phyloP scores from a whole-genome alignment of 2,329 filamentous ascomycete genomes.

The Dryadomyces quercivorus region DNA sequence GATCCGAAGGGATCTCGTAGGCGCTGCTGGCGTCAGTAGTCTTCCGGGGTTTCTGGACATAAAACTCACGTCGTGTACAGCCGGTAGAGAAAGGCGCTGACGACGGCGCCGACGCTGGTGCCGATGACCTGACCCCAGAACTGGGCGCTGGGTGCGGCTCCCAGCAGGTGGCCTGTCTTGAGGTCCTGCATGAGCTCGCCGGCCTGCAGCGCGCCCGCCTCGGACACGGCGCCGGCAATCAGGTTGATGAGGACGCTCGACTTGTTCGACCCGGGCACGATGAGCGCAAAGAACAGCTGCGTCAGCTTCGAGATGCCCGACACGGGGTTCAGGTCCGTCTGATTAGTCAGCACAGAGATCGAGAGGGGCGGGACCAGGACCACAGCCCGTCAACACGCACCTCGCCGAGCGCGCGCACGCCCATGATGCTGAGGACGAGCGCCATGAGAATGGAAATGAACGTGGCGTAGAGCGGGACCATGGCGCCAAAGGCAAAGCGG shows the following conservation, averaged over 20 bases:
- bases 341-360: background rate
- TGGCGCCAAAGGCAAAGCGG: slow-evolving; percentile 63
- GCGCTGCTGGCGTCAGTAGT: slow-evolving; percentile 43
- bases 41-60: no score
- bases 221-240: slow-evolving; percentile 69
- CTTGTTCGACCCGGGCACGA: slow-evolving; percentile 67
- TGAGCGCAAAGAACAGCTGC: slow-evolving; percentile 85
- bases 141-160: slow-evolving; percentile 84
- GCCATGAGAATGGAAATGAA: slow-evolving; percentile 74
- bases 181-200: slow-evolving; percentile 96
- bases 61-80: slow-evolving; percentile 56
- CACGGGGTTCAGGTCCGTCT: slow-evolving; percentile 87
- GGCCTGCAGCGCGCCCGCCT: slow-evolving; percentile 68
- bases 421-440: slow-evolving; percentile 64
- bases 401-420: slow-evolving; percentile 56
- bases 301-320: slow-evolving; percentile 95
- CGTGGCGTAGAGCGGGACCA: slow-evolving; percentile 69
- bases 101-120: slow-evolving; percentile 69
- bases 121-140: slow-evolving; percentile 96
- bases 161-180: slow-evolving; percentile 88
- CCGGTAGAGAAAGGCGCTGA: slow-evolving; percentile 78
- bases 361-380: no score
- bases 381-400: no score
- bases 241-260: slow-evolving; percentile 92
- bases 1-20: slow-evolving; percentile 74